Base-by-base conservation (phyloP, 257 asterid species). In the Eucommia ulmoides region DNA sequence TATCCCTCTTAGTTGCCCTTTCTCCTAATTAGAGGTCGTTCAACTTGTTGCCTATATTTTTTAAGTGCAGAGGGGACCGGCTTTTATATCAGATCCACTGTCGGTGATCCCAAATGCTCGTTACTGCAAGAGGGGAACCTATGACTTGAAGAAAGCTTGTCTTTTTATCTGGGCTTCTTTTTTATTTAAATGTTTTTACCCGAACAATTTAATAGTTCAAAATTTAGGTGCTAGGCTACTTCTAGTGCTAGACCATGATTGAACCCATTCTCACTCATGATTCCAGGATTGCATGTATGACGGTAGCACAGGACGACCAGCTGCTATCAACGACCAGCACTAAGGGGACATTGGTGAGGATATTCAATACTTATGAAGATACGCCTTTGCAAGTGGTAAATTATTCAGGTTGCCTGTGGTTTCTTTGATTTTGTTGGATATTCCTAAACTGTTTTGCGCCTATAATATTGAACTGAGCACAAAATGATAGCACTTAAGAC, bases 81-180 rank as follows among this genome's bases (percentile, higher is more conserved):
- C 74, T 10, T 82, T 89, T 65, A 80, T 85, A 58, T 33, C 70
- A 4, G 89, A 89, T 61, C 73, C 85, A 54, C 69, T 80, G 25
- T 68, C 96, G 21, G 71, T 82, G 64, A 82, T 89, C 61, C 97
- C 97, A 20, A 76, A 85, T 76, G 66, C 96, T 65, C 85, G 74
- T 23, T 89, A 80, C 71, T 54, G 69, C 68, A 85, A 82, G 65
- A 74, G 97, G 71, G 96, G 96, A 64, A 89, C 97, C 2, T 88
- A 84, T 74, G 93, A 88, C 69, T 78, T 88, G 49, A 88, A 88
- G 68, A 88, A 80, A 88, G 97, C 81, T 5, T 22, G 18, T 46
- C 18, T 42, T 12, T 20, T 25, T 38, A 14, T 42, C 20, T 7
- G 3, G 42, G 41, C 12, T 20, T 20, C 19, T 46, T 19, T 35